Percentiles rank a stretch among this genome's conserved stretches.
Conservation (phyloP, 1,284 basidiomycete genomes). For the Malassezia sp. region DNA sequence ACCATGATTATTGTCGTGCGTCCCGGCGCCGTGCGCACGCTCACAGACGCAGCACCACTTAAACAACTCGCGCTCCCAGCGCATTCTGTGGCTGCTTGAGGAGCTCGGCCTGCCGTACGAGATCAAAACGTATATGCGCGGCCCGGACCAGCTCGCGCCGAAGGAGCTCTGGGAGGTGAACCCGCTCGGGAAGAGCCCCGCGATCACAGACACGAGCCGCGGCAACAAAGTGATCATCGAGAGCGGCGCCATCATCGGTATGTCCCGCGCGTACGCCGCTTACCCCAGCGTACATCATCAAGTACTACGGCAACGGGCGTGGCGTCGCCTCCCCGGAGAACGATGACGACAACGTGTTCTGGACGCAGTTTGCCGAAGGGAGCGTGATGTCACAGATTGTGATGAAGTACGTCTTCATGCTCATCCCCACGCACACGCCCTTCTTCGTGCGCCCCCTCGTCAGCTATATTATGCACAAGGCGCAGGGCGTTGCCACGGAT, state of each 20-base stretch:
- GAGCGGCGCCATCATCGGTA: slow-evolving; percentile 39
- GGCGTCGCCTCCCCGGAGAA: slow-evolving; percentile 22
- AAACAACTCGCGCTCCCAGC: slow-evolving; percentile 42
- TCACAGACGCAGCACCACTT: slow-evolving; percentile 35
- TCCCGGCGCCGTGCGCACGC: neutral
- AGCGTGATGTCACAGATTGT: slow-evolving; percentile 38
- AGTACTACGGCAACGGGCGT: slow-evolving; percentile 34
- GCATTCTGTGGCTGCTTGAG: slow-evolving; percentile 44
- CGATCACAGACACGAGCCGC: slow-evolving; percentile 34
- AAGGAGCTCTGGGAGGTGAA: slow-evolving; percentile 31
- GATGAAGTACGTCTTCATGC: slow-evolving; percentile 33
- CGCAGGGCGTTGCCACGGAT: slow-evolving; percentile 24
- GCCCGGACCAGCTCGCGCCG: slow-evolving; percentile 28
- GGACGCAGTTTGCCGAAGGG: slow-evolving; percentile 40
- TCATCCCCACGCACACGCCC: slow-evolving; percentile 32
- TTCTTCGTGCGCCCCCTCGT: slow-evolving; percentile 41
- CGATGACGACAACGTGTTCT: slow-evolving; percentile 34
- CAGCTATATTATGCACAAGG: slow-evolving; percentile 23
- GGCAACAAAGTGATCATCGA: slow-evolving; percentile 35
- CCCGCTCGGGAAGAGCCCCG: slow-evolving; percentile 40
- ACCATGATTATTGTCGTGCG: slow-evolving; percentile 28
- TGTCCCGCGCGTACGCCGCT: neutral
- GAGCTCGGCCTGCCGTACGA: slow-evolving; percentile 39
- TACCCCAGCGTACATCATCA: slow-evolving; percentile 35
- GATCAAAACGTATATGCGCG: slow-evolving; percentile 38